Base-by-base conservation (phyloP, 805 yeast species). In the Kodamaea leandrae region DNA sequence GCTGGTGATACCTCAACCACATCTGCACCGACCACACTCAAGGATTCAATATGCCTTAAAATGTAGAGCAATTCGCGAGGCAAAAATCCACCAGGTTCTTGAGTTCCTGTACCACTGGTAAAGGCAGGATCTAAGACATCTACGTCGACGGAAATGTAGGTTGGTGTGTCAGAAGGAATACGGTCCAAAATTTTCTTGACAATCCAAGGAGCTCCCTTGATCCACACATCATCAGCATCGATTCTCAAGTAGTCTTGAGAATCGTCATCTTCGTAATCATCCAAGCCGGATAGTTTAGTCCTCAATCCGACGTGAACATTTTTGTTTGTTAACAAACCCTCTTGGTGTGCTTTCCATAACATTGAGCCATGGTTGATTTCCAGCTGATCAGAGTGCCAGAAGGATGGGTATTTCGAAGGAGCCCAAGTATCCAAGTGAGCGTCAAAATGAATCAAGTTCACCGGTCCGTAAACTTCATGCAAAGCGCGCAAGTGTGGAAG, bases 391-490 rank as follows among this genome's bases (percentile, higher is more conserved):
- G 78, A 67, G 51, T 67, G 69, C 83, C 83, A 77, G 53, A 71
- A 76, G 13, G 79, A 65, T 17, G 86, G 84, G 54, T 84, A 85
- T 57, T 80, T 74, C 45, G 76, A 70, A 8, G 95, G 93, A 47
- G 80, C 58, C 91, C 89, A 76, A 4, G 95, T 86, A 58, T 86
- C 95, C 49, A 86, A 71, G 63, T 86, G 95, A 10, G 93, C 91
- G 56, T 86, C 95, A 51, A 86, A 84, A 61, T 86, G 95, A 42
- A 86, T 76, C 26, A 86, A 80, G 16, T 86, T 78, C 37, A 86
- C 61, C 14, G 78, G 78, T 1, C 91, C 93, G 53, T 86, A 77
- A 15, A 74, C 53, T 39, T 76, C 65, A 45, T 76, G 58, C 42
- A 83, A 67, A 0, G 86, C 82, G 49, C 95, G 70, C 44, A 85